Evolutionary conservation across 2,329 filamentous ascomycete genomes (phyloP).

Genomic region (Sporothrix mexicana): DNA sequence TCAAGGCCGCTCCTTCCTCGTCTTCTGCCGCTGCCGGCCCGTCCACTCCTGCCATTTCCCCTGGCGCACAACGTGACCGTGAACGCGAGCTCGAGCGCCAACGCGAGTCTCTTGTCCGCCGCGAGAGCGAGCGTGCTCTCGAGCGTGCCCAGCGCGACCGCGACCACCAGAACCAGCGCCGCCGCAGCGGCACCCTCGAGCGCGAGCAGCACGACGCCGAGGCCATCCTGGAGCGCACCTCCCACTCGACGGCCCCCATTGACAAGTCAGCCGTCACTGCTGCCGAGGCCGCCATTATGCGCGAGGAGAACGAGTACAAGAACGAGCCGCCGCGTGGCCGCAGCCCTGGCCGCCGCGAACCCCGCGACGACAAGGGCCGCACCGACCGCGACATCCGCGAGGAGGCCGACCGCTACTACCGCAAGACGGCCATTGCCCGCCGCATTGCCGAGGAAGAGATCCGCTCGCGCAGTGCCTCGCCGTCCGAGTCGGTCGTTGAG

Average conservation of each 20-base stretch:
- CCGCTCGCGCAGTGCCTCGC: conserved; percentile 58
- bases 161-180: conserved; percentile 22
- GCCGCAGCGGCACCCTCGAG: conserved; percentile 52
- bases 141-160: not conserved
- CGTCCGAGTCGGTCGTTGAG: conserved; percentile 60
- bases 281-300: conserved; percentile 52
- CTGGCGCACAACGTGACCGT: conserved; percentile 15
- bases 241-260: conserved; percentile 56
- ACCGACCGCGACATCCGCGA: conserved; percentile 50
- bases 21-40: not conserved
- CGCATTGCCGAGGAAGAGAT: conserved; percentile 61
- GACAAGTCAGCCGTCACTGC: conserved; percentile 53
- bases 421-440: conserved; percentile 59
- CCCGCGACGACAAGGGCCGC: conserved; percentile 35
- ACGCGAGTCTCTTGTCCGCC: conserved; percentile 8
- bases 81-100: conserved; percentile 17
- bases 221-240: conserved; percentile 53
- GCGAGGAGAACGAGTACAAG: conserved; percentile 46
- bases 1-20: not conserved
- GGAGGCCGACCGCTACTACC: conserved; percentile 64
- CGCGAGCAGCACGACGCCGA: conserved; percentile 56
- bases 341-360: conserved; percentile 29
- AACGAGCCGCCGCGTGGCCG: conserved; percentile 37
- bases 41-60: not conserved
- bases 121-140: conserved; percentile 8